phyloP scores from a whole-genome alignment of 441 rosid genomes.

The Populus hybrid region DNA sequence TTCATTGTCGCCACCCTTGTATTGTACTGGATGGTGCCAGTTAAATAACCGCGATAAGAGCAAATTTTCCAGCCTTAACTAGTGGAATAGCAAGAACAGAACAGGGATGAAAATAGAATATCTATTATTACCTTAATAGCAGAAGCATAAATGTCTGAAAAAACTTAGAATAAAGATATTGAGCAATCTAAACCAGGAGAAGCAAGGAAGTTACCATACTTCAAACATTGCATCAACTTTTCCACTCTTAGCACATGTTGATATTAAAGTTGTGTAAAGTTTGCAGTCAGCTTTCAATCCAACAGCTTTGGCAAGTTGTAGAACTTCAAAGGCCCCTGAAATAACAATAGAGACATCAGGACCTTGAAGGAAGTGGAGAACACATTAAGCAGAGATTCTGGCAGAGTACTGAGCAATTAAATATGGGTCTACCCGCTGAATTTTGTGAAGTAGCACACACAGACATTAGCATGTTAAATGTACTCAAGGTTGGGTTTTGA shows the following conservation, averaged over 20 bases:
- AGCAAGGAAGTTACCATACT: slow-evolving; percentile 44
- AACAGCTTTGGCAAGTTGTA: slow-evolving; percentile 60
- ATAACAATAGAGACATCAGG: slow-evolving; percentile 21
- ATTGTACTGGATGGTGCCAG: neutral
- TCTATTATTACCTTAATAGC: neutral
- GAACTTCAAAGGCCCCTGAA: slow-evolving; percentile 74
- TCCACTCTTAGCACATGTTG: slow-evolving; percentile 89
- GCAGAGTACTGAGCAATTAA: neutral
- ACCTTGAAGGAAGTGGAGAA: slow-evolving; percentile 12
- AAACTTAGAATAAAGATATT: neutral
- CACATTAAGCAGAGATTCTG: slow-evolving; percentile 7
- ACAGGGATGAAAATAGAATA: neutral
- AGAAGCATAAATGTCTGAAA: neutral
- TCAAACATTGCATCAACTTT: slow-evolving; percentile 96
- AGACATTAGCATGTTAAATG: slow-evolving; percentile 93
- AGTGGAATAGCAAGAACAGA: neutral
- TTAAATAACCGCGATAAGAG: neutral
- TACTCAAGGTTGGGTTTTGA: slow-evolving; percentile 79
- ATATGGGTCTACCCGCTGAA: slow-evolving; percentile 51
- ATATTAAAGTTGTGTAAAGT: slow-evolving; percentile 86
- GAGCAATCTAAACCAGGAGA: slow-evolving; percentile 21
- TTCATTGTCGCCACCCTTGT: neutral
- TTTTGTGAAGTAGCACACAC: slow-evolving; percentile 80
- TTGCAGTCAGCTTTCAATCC: slow-evolving; percentile 78
- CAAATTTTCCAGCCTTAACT: neutral